Base-by-base conservation (phyloP, 495 filamentous ascomycete genomes). In the Aspergillus homomorphus region DNA sequence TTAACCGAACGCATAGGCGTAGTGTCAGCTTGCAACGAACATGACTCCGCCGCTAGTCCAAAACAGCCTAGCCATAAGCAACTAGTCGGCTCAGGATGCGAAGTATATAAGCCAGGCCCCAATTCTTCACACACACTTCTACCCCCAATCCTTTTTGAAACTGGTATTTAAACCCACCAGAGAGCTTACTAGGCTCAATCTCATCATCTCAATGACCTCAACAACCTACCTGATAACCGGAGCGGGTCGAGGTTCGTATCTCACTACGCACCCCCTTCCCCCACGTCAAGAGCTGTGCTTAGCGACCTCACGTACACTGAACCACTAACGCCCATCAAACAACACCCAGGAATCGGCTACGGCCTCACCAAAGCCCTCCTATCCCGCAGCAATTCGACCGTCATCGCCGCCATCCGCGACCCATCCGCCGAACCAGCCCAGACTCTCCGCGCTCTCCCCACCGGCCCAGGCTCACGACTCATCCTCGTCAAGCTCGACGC, bases 221-320 rank as follows among this genome's bases (percentile, higher is more conserved):
- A 51, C 48, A 14, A 24, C 30, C 24, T 51, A 51, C 15, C 48
- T 51, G 23, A 51, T 51, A 24, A 51, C 48, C 16, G 48, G 48
- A 24, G 48, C 48, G 16, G 30, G 23, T 28, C 22, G 28, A 51
- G 48, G 48, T 51, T 7, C 4, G 15, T 19, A 14, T 12, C 12
- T 18, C 7, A 26, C 24, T 4, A 6, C 18, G 16, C 19, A 6
- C 18, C 22, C 48, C 16, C 23, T 30, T n/a, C 15, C 22, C 24
- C 48, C 48, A 14, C 12, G 26, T 30, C 10, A 10, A 30, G 26
- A 30, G 26, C 26, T 4, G 26, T 30, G 26, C 10, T 10, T 10
- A 30, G 33, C 10, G 2, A 2, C 10, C 33, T 38, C 10, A 5
- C 10, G 33, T 38, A 38, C 15, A 38, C 33, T 38, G 12, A 38